Base-by-base conservation (phyloP, 176 grass and related monocot species). In the Musa beccarii region DNA sequence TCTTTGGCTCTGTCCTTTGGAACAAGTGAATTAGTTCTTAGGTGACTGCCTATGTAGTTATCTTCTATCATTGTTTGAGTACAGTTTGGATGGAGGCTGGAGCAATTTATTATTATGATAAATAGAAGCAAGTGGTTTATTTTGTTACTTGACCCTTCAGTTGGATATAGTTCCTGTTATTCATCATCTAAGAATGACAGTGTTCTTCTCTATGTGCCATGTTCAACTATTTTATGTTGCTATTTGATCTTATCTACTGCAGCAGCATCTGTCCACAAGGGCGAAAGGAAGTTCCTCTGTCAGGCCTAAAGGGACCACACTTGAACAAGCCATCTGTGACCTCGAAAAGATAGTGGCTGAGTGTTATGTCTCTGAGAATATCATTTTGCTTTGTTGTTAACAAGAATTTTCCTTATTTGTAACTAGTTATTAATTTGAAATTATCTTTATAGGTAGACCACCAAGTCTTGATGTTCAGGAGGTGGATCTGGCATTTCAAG, bases 281-380 rank as follows among this genome's bases (percentile, higher is more conserved):
- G 66, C 68, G 20, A 84, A 59, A 84, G 96, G 92, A 78, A 87
- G 90, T 82, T 80, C 95, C 70, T 82, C 88, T 75, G 81, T 81
- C 65, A 95, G 92, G 82, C 86, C 88, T 71, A 95, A 99, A 89
- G 96, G 96, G 54, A 89, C 96, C 57, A 89, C 86, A 77, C 89
- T 99, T 75, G 96, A 99, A 82, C 85, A 91, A 81, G 91, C 96
- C 75, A 99, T 99, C 69, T 81, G 85, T 2, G 96, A 99, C 81
- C 85, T 99, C 29, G 83, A 94, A 81, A 94, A 95, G 81, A 83
- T 95, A 84, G 96, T 83, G 78, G 78, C 81, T 53, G 85, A 86
- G 78, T 95, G 96, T 99, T 79, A 99, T 82, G 85, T 52, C 77
- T 43, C 59, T 51, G 19, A 54, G 66, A 72, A 19, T 66, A 20